Conservation (phyloP, 2,329 filamentous ascomycete species). For the Talaromyces sp. region DNA sequence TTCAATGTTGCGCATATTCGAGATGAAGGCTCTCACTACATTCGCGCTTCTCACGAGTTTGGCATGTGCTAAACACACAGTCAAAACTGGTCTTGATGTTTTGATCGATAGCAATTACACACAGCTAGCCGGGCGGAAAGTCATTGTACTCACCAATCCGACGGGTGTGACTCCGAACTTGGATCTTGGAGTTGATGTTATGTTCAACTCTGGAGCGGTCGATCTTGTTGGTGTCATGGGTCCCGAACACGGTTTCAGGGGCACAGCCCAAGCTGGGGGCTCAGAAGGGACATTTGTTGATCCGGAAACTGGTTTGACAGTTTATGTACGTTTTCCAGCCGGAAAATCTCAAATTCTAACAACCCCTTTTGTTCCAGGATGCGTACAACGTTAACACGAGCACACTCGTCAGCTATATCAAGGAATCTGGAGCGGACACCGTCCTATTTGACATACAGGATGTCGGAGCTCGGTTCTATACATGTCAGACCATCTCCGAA, state of each 20-base stretch:
- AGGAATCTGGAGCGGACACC: slow-evolving; percentile 14
- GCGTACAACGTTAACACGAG: slow-evolving; percentile 17
- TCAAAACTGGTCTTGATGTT: slow-evolving; percentile 15
- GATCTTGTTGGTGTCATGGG: slow-evolving; percentile 18
- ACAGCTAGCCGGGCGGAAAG: slow-evolving; percentile 12
- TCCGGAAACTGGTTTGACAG: slow-evolving; percentile 12
- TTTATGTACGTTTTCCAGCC: slow-evolving; percentile 9
- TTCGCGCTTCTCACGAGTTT: neutral
- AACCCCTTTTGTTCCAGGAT: neutral
- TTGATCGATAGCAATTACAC: slow-evolving; percentile 13
- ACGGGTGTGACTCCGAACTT: slow-evolving; percentile 14
- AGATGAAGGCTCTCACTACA: neutral
- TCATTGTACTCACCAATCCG: slow-evolving; percentile 15
- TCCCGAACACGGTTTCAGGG: slow-evolving; percentile 16
- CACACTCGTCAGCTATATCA: slow-evolving; percentile 14
- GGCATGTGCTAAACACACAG: slow-evolving; percentile 6
- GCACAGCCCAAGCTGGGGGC: slow-evolving; percentile 16
- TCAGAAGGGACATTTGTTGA: slow-evolving; percentile 18
- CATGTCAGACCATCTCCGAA: neutral
- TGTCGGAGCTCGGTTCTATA: slow-evolving; percentile 18
- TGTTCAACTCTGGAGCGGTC: slow-evolving; percentile 13
- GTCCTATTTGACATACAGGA: slow-evolving; percentile 19
- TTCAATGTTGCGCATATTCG: too few relatives aligned
- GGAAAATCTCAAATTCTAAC: neutral
- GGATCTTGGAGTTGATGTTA: slow-evolving; percentile 17